Conservation (phyloP, 2,329 filamentous ascomycete species). For the Cylindrodendrum hubeiense region DNA sequence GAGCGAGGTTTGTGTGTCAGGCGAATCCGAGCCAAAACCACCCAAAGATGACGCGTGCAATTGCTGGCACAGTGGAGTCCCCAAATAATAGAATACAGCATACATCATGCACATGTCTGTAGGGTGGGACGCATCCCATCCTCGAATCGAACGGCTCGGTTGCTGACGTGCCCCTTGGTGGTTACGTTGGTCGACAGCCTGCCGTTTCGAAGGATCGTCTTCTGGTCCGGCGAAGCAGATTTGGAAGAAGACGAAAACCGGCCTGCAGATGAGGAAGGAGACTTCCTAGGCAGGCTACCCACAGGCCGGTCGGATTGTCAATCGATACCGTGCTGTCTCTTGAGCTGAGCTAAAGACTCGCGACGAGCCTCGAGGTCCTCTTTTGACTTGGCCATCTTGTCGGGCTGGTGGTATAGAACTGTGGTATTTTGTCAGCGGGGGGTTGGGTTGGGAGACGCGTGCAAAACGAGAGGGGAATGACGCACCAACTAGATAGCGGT, state of each 20-base stretch:
- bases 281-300: conserved; percentile 61
- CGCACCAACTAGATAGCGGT: conserved; percentile 97
- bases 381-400: conserved; percentile 83
- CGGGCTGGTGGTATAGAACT: conserved; percentile 75
- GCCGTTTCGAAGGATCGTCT: conserved; percentile 60
- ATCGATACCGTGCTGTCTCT: conserved; percentile 98
- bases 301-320: conserved; percentile 85
- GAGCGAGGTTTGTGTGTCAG: conserved; percentile 39
- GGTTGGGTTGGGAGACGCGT: conserved; percentile 9
- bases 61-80: conserved; percentile 29
- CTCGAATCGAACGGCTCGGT: conserved; percentile 57
- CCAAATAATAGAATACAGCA: conserved; percentile 39
- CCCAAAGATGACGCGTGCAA: conserved; percentile 35
- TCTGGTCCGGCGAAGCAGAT: conserved; percentile 55
- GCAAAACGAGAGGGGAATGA: conserved; percentile 40
- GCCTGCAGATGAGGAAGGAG: conserved; percentile 67
- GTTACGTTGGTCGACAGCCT: conserved; percentile 51
- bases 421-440: conserved; percentile 28
- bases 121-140: conserved; percentile 54
- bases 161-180: conserved; percentile 52
- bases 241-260: conserved; percentile 66
- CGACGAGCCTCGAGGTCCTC: conserved; percentile 94
- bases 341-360: conserved; percentile 98
- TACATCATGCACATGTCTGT: conserved; percentile 54
- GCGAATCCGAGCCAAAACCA: conserved; percentile 44